Percentiles rank a stretch among this genome's conserved stretches.
Evolutionary conservation across 2,329 filamentous ascomycete genomes (phyloP).

Genomic region (Emmonsiellopsis sp.): DNA sequence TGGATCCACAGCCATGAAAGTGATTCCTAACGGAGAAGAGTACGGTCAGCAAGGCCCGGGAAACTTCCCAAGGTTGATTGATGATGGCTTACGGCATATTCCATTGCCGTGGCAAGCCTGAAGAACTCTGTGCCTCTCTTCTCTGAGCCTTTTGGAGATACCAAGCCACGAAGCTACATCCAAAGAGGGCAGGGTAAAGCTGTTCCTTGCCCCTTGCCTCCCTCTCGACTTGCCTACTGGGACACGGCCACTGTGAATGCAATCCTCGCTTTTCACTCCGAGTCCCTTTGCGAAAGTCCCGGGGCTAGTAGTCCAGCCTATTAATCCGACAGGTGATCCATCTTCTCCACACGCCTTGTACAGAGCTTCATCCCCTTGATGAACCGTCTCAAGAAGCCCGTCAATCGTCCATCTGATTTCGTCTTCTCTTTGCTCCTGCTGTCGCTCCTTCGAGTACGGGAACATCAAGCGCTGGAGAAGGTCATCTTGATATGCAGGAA

Average conservation of each 20-base stretch:
- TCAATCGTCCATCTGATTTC: conserved; percentile 7
- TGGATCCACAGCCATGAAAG: conserved; percentile 6
- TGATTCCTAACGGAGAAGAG: neutral
- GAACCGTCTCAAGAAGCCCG: neutral
- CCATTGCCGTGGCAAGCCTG: neutral
- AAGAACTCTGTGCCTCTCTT: conserved; percentile 4
- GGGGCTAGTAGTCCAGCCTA: neutral
- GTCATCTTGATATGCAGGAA: conserved; percentile 5
- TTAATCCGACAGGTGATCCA: neutral
- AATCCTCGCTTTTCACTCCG: neutral
- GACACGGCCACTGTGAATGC: neutral
- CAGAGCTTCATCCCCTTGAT: neutral
- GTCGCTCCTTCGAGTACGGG: neutral
- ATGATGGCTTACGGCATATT: conserved; percentile 4
- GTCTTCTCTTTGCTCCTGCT: conserved; percentile 4
- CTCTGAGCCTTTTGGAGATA: conserved; percentile 2
- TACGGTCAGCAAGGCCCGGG: neutral
- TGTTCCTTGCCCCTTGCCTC: neutral
- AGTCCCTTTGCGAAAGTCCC: neutral
- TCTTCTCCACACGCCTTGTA: neutral
- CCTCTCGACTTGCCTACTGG: neutral
- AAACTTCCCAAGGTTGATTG: neutral
- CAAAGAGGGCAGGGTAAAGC: neutral
- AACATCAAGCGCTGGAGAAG: conserved; percentile 5
- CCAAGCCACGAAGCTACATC: conserved; percentile 2